Percentiles rank a stretch among this genome's conserved stretches.
phyloP scores from a whole-genome alignment of 2,329 filamentous ascomycete species.

The Fusarium illudens region DNA sequence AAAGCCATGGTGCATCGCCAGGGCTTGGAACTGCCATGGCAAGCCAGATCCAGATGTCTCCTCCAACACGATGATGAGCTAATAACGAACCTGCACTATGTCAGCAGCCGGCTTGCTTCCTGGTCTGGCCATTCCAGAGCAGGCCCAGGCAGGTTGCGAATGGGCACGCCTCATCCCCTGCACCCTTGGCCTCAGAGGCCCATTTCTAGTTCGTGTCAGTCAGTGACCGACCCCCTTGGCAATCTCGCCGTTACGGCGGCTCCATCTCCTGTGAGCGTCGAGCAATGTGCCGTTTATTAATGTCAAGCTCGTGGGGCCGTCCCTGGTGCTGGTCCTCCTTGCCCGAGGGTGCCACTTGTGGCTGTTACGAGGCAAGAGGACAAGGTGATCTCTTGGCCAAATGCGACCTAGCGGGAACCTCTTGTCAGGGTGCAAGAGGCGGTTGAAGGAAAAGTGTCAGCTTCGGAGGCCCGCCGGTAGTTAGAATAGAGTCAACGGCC shows the following conservation, averaged over 20 bases:
- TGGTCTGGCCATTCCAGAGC: slow-evolving; percentile 20
- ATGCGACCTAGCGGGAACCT: slow-evolving; percentile 9
- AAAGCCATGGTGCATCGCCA: background rate
- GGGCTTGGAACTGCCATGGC: background rate
- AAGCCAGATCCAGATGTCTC: background rate
- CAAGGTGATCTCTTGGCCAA: slow-evolving; percentile 17
- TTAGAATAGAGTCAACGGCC: slow-evolving; percentile 30
- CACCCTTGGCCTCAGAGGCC: slow-evolving; percentile 19
- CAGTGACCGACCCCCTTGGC: slow-evolving; percentile 26
- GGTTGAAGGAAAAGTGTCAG: slow-evolving; percentile 11
- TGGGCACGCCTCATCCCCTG: slow-evolving; percentile 16
- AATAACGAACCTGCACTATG: slow-evolving; percentile 19
- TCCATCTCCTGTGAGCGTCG: slow-evolving; percentile 9
- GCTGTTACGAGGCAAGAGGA: slow-evolving; percentile 13
- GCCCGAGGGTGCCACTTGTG: slow-evolving; percentile 17
- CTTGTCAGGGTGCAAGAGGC: background rate
- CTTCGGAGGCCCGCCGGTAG: slow-evolving; percentile 17
- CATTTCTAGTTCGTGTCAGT: slow-evolving; percentile 32
- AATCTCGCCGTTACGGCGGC: slow-evolving; percentile 27
- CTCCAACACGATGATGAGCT: background rate
- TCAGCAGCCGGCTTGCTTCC: slow-evolving; percentile 15
- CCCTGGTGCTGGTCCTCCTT: slow-evolving; percentile 10
- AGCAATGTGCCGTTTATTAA: slow-evolving; percentile 26
- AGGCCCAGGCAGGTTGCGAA: slow-evolving; percentile 10
- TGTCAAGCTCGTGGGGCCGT: slow-evolving; percentile 31